phyloP scores from a whole-genome alignment of 73 alveolate genomes.

The Paramecium octaurelia region DNA sequence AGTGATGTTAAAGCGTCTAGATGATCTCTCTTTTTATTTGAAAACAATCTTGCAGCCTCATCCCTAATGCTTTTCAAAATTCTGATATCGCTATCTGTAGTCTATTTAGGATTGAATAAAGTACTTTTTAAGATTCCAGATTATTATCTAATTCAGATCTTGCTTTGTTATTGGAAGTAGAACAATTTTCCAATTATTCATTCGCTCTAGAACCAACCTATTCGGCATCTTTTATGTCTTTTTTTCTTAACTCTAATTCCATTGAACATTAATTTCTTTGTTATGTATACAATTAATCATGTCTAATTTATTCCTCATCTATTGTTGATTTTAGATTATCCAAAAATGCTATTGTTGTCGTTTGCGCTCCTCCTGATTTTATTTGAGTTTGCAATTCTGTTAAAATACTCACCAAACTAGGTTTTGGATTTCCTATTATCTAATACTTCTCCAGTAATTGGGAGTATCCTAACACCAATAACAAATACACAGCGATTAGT shows the following conservation, averaged over 20 bases:
- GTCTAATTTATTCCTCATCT: conserved; percentile 34
- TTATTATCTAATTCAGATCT: conserved; percentile 37
- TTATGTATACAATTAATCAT: neutral
- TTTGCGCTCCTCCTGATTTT: conserved; percentile 11
- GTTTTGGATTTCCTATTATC: conserved; percentile 32
- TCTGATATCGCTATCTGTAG: neutral
- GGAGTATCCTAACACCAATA: neutral
- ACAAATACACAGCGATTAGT: neutral
- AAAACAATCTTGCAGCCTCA: conserved; percentile 2
- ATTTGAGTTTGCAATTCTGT: neutral
- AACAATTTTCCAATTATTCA: conserved; percentile 24
- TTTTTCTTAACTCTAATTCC: conserved; percentile 30
- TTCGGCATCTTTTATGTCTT: conserved; percentile 22
- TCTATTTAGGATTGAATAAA: neutral
- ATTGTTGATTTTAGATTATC: conserved; percentile 22
- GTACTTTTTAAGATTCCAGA: neutral
- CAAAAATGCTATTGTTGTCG: conserved; percentile 12
- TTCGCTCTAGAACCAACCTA: neutral
- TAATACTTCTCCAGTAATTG: neutral
- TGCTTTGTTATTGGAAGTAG: neutral
- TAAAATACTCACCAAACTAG: neutral
- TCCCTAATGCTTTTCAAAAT: neutral
- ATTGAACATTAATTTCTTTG: conserved; percentile 21
- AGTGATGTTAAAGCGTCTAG: conserved; percentile 25
- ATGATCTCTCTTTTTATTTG: neutral